A percentile compares a stretch with the other conserved stretches of the same genome.
phyloP scores from a whole-genome alignment of 2,329 filamentous ascomycete species.

The Alternaria postmessia region DNA sequence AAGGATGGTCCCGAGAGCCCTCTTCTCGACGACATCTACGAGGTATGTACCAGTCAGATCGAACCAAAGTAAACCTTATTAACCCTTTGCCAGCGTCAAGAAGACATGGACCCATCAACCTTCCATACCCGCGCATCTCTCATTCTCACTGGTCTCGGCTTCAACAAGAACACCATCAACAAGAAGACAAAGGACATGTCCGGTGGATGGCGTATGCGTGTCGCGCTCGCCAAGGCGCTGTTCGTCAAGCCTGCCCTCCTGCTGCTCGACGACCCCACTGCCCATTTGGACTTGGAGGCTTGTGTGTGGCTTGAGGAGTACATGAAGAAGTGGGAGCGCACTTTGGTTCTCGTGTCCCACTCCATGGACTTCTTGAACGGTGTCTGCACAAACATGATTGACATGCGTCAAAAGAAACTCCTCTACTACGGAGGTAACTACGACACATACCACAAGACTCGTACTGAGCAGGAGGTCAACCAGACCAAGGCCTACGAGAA shows the following conservation, averaged over 20 bases:
- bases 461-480: constrained; percentile 92
- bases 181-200: constrained; percentile 99
- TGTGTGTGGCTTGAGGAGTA: constrained; percentile 99
- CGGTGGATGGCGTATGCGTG: constrained; percentile 99
- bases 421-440: constrained; percentile 99
- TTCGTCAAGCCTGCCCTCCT: constrained; percentile 98
- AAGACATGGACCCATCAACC: constrained; percentile 97
- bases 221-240: constrained; percentile 93
- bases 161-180: constrained; percentile 97
- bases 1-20: constrained; percentile 90
- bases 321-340: constrained; percentile 99
- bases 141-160: constrained; percentile 97
- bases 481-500: constrained; percentile 99
- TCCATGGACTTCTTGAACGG: constrained; percentile 99
- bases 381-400: constrained; percentile 97
- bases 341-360: constrained; percentile 94
- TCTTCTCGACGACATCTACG: constrained; percentile 91
- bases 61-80: neutral
- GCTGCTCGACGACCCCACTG: constrained; percentile 96
- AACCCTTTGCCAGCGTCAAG: constrained; percentile 76
- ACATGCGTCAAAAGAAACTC: constrained; percentile 90
- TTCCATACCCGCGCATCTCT: constrained; percentile 95
- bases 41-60: constrained; percentile 66
- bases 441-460: constrained; percentile 94
- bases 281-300: constrained; percentile 98